A percentile compares a stretch with the other conserved stretches of the same genome.
These are phyloP conservation scores for Ophiostoma perfectum DNA, from an alignment of 2,329 filamentous ascomycete genomes.

Conservation along the genomic window DNA sequence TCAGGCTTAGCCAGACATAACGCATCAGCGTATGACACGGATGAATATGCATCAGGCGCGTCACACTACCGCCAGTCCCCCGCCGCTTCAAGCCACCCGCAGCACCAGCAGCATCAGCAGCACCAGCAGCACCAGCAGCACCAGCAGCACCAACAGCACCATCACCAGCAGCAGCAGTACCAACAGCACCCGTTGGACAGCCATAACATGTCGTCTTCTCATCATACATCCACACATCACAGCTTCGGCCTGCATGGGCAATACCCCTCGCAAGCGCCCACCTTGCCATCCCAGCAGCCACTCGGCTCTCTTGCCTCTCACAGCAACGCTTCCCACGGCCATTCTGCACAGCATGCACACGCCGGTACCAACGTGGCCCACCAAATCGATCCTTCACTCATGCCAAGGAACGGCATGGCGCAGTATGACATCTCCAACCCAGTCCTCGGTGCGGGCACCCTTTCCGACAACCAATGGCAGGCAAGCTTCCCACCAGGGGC, in stretches of 20 bases:
- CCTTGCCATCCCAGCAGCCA: conserved; percentile 1
- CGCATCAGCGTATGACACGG: conserved; percentile 36
- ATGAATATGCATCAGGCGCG: conserved; percentile 30
- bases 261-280: conserved; percentile 7
- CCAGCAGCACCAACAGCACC: not conserved
- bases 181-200: not conserved
- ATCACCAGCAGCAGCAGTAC: conserved; percentile 1
- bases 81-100: conserved; percentile 24
- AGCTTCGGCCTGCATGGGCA: not conserved
- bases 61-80: conserved; percentile 36
- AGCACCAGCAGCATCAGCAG: conserved; percentile 8
- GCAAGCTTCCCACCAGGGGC: conserved; percentile 17
- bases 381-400: conserved; percentile 32
- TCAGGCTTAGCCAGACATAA: conserved; percentile 36
- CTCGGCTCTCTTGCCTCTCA: conserved; percentile 3
- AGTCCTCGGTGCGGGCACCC: conserved; percentile 11
- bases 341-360: conserved; percentile 4
- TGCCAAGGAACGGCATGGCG: conserved; percentile 25
- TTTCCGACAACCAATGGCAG: conserved; percentile 22
- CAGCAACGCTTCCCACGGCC: conserved; percentile 14
- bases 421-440: conserved; percentile 28
- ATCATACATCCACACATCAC: conserved; percentile 12
- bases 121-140: conserved; percentile 15
- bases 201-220: conserved; percentile 4
- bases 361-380: conserved; percentile 25